Evolutionary conservation across 208 protist genomes (phyloP), one percentile per base, ranked within the genome.

Genomic region (Trypanosoma grayi): DNA sequence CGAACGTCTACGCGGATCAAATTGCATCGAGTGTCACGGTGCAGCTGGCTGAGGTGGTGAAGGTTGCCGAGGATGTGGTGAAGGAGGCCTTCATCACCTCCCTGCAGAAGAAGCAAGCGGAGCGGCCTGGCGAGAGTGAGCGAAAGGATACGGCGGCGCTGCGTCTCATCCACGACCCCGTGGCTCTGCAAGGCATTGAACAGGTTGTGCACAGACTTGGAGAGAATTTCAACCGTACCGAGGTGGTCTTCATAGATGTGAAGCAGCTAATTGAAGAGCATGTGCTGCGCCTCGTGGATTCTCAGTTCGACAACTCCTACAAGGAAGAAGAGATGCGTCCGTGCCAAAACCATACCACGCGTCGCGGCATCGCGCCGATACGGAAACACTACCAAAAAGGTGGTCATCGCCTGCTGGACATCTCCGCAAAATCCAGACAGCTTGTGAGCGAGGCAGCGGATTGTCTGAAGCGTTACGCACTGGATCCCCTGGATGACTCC

Each of bases 351-450:
- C 66, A 58, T 60, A 46, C 8, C 58, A 44, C 33, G 33, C 77
- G 37, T 24, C 50, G 47, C 34, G 40, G 53, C 16, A 46, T 61
- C 14, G 37, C 71, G 4, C 61, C 70, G 14, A 46, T 85, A 39
- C 39, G 83, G 46, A 85, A 83, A 65, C 83, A 88, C 57, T 94
- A 94, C 70, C 82, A 92, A 67, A 77, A 71, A 36, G 81, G 85
- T n/a, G 66, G 70, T 45, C 85, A 94, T 63, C 68, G 55, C 1
- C 55, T 92, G 22, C 65, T 94, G 13, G 45, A 43, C 22, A 75
- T 84, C 34, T 92, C 85, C 60, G 43, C 66, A 24, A 73, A 58
- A 2, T 52, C 78, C 7, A 69, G 80, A 14, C 34, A 34, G 33
- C 37, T 79, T 27, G 66, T 90, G 18, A 60, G 18, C 45, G 84